Conservation (phyloP, 768 basidiomycete species). For the Mycena latifolia region DNA sequence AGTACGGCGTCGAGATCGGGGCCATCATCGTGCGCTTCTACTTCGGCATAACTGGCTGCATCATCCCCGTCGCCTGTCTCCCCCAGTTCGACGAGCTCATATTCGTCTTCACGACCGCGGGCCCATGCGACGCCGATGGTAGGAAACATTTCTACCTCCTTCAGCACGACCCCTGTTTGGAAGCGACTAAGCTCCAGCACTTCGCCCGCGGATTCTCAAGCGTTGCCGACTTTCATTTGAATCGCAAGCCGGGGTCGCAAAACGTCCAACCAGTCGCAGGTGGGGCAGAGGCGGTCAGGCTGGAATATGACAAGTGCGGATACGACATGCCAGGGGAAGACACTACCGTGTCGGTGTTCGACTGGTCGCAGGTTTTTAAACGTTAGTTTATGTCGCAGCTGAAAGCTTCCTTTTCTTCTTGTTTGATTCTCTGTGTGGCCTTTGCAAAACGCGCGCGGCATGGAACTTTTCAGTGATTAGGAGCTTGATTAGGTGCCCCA, state of each 20-base stretch:
- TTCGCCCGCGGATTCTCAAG: not conserved
- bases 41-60: conserved; percentile 3
- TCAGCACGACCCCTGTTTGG: not conserved
- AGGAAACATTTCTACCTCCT: conserved; percentile 1
- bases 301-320: not conserved
- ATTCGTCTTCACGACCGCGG: conserved; percentile 2
- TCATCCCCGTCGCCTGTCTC: conserved; percentile 3
- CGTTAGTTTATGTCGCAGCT: too few species aligned
- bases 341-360: not conserved
- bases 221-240: conserved; percentile 5
- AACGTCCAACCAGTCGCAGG: not conserved
- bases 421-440: too few species aligned
- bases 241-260: not conserved
- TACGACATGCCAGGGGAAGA: not conserved
- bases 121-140: not conserved
- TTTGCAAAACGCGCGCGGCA: too few species aligned
- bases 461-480: too few species aligned
- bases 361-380: too few species aligned
- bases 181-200: not conserved
- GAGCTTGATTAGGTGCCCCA: too few species aligned
- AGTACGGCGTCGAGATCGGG: not conserved
- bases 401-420: too few species aligned
- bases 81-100: not conserved
- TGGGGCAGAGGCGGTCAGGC: too few species aligned
- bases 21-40: conserved; percentile 6